A percentile compares a stretch with the other conserved stretches of the same genome.
These are phyloP conservation scores for Zanthoxylum bungeanum DNA, from an alignment of 345 rosid species.

Conservation along the genomic window DNA sequence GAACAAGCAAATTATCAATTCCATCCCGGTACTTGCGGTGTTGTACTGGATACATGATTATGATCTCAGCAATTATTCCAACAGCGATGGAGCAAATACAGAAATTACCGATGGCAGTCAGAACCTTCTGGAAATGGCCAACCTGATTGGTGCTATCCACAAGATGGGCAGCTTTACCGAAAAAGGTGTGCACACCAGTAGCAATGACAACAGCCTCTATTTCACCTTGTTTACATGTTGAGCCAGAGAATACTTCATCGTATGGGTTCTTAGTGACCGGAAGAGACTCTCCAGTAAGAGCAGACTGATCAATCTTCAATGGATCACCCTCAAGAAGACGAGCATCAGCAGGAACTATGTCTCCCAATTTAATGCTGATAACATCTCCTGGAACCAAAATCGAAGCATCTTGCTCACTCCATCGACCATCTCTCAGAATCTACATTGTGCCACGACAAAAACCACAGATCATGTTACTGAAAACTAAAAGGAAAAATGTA, in stretches of 20 bases:
- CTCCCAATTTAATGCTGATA: conserved; percentile 81
- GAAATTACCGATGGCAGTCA: conserved; percentile 89
- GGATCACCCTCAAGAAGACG: conserved; percentile 97
- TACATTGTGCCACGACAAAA: conserved; percentile 16
- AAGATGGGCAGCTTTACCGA: conserved; percentile 96
- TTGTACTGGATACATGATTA: conserved; percentile 85
- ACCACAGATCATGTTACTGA: background rate
- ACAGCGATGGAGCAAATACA: conserved; percentile 85
- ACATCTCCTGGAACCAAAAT: conserved; percentile 92
- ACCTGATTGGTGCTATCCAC: conserved; percentile 88
- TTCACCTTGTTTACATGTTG: conserved; percentile 92
- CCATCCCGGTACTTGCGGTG: conserved; percentile 71
- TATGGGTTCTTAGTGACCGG: conserved; percentile 75
- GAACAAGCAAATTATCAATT: conserved; percentile 81
- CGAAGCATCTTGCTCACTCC: conserved; percentile 89
- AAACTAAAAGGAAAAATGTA: background rate
- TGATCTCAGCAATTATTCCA: conserved; percentile 58
- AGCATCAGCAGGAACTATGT: conserved; percentile 90
- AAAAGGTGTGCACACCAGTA: conserved; percentile 92
- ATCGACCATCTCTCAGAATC: conserved; percentile 81
- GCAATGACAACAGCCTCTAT: conserved; percentile 89
- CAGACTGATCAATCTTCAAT: conserved; percentile 85
- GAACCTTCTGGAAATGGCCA: conserved; percentile 86
- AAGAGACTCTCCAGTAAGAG: conserved; percentile 93
- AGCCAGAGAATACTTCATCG: conserved; percentile 87